A percentile compares a stretch with the other conserved stretches of the same genome.
Evolutionary conservation across 345 rosid species (phyloP).

Genomic region (Noccaea caerulescens): DNA sequence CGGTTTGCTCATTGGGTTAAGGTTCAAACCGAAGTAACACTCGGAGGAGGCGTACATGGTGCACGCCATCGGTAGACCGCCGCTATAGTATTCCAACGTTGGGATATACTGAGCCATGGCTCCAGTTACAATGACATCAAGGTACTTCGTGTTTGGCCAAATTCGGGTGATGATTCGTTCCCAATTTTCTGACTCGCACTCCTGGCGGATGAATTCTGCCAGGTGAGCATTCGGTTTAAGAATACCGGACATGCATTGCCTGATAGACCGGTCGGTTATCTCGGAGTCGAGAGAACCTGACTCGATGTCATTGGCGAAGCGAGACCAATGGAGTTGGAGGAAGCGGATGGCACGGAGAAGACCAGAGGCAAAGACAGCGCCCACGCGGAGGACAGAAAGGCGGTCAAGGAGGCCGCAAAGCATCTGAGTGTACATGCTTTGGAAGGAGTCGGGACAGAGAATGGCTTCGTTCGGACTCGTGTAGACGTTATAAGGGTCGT

Average conservation of each 20-base stretch:
- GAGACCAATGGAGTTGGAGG: constrained; percentile 80
- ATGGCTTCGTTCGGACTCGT: constrained; percentile 95
- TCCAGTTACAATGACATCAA: constrained; percentile 93
- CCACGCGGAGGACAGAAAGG: constrained; percentile 76
- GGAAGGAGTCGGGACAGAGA: constrained; percentile 88
- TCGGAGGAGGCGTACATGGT: constrained; percentile 98
- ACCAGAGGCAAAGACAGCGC: constrained; percentile 94
- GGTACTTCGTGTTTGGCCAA: constrained; percentile 90
- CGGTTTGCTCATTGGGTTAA: constrained; percentile 84
- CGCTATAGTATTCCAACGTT: constrained; percentile 86
- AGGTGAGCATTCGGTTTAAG: constrained; percentile 63
- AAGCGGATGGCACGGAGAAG: constrained; percentile 86
- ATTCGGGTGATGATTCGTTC: constrained; percentile 72
- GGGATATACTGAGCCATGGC: constrained; percentile 99
- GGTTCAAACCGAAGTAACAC: constrained; percentile 89
- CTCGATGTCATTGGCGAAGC: constrained; percentile 63
- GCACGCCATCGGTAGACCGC: constrained; percentile 81
- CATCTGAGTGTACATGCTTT: constrained; percentile 97
- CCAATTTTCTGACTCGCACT: constrained; percentile 69
- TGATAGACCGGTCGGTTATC: constrained; percentile 57
- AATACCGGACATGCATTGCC: constrained; percentile 47
- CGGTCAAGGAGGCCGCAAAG: constrained; percentile 84
- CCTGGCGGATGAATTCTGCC: constrained; percentile 55
- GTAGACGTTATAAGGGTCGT: constrained; percentile 82
- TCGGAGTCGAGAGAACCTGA: constrained; percentile 59